Base-by-base conservation (phyloP, 75 land plant genomes). In the Cryptomeria japonica region DNA sequence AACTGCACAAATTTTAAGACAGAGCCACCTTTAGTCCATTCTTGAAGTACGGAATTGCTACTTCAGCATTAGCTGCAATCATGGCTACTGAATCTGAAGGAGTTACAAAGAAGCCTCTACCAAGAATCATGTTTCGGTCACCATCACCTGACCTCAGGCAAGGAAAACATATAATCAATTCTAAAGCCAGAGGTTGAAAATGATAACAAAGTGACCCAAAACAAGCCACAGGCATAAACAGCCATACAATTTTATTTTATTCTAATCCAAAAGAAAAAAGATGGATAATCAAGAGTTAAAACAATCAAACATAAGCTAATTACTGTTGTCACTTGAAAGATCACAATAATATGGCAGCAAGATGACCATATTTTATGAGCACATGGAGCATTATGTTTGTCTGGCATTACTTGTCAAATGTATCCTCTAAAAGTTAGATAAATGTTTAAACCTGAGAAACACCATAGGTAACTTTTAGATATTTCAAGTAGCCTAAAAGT, bases 31-130 rank as follows among this genome's bases (percentile, higher is more conserved):
- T 97, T 39, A 93, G 94, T 38, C 98, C 99, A 90, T 87, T 85
- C 78, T 92, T 85, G 88, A 98, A 98, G 83, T 98, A 96, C 22
- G 99, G 99, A 82, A 98, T 98, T 32, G 98, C 91, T 75, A 87
- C 91, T 85, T 94, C 93, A 18, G 99, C 98, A 91, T 98, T 97
- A n/a, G 98, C 99, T n/a, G 99, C 99, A 91, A 96, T 97, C 87
- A 98, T 90, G 36, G 99, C 99, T 25, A 98, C 99, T 39, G 99
- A 98, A 84, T 98, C 98, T 73, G 99, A 98, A 18, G 99, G 99
- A 79, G 98, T 98, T 72, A 98, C 92, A 88, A 98, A 98, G 90
- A 98, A 98, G 12, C 90, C 32, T 82, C 85, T 90, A 28, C 99
- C 98, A 36, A 98, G 92, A 86, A 98, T 93, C 99, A 98, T 98